Conservation (phyloP, 176 grass and related monocot species). For the Zea mays region Zm-B73-REFERENCE-NAM-5.0 NC_050101.1:81028001-81028500, state of each 20-base stretch:
- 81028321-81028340: background rate
- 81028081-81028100: background rate
- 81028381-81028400: background rate
- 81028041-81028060: constrained; percentile 90
- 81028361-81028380: background rate
- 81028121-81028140: background rate
- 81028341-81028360: background rate
- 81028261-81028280: background rate
- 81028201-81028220: background rate
- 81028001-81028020: constrained; percentile 49
- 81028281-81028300: background rate
- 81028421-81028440: background rate
- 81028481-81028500: background rate
- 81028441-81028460: background rate
- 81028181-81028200: background rate
- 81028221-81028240: background rate
- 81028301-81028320: background rate
- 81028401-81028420: background rate
- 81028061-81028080: constrained; percentile 68
- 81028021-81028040: constrained; percentile 74
- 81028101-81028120: background rate
- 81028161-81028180: background rate
- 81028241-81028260: background rate
- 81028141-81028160: background rate
- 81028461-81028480: background rate